Conservation (phyloP, 139 green algal species). For the Gonium pectorale region DNA sequence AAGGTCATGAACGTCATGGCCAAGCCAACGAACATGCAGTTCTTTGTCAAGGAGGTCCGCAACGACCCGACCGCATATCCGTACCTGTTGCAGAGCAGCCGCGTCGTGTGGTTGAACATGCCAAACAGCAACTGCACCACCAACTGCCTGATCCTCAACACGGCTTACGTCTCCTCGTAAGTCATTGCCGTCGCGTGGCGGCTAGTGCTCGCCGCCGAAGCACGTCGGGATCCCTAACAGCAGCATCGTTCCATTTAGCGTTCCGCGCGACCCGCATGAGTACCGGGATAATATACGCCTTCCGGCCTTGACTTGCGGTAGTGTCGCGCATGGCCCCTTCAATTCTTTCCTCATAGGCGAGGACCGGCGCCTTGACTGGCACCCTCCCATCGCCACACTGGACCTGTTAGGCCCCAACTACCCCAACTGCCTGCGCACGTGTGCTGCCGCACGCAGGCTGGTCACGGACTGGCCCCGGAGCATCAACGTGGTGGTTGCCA, state of each 20-base stretch:
- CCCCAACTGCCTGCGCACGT: background rate
- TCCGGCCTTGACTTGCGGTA: background rate
- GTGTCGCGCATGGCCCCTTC: background rate
- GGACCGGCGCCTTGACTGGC: background rate
- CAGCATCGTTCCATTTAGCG: too few relatives aligned
- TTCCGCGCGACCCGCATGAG: too few relatives aligned
- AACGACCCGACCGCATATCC: background rate
- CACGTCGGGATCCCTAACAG: too few relatives aligned
- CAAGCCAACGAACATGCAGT: conserved; percentile 21
- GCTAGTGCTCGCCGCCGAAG: too few relatives aligned
- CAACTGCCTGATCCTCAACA: background rate
- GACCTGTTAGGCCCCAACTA: background rate
- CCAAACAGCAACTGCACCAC: background rate
- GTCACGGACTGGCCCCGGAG: background rate
- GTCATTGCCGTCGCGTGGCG: too few relatives aligned
- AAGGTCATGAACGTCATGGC: background rate
- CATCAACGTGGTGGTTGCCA: conserved; percentile 30
- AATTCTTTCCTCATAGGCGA: background rate
- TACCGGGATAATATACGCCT: background rate
- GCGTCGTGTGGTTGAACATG: background rate
- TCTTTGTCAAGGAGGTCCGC: background rate
- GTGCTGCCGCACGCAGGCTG: background rate
- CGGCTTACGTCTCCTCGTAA: background rate
- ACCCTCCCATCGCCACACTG: background rate
- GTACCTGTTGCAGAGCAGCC: background rate